Evolutionary conservation across 805 yeast species (phyloP), one percentile per base, ranked within the genome.

Genomic region (Lachancea dasiensis): DNA sequence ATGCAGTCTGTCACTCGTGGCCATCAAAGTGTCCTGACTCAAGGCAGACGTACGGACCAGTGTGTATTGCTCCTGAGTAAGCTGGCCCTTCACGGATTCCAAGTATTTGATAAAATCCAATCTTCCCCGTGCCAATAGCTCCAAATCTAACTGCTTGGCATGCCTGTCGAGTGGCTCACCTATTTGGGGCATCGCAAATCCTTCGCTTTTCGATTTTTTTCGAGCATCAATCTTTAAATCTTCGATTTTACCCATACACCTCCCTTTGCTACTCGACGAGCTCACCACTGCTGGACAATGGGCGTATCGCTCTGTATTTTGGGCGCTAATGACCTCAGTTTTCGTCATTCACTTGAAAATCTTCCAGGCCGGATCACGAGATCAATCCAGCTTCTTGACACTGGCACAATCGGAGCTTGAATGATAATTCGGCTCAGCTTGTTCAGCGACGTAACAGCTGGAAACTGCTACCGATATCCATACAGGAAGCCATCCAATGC

Each of bases 401-500:
- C 15, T 19, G 8, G 31, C 24, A 27, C 18, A 13, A 8, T 8
- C 11, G 11, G 31, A 9, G n/a, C 9, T 15, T 6, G 31, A 5
- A 4, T 28, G 6, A 6, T 28, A 13, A 14, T 3, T 10, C 6
- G 22, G 10, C 11, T 4, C 3, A 7, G 9, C 5, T 5, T 13
- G 14, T 24, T 9, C 24, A 19, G 25, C 14, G 23, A 14, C 13
- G 13, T 34, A 34, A 5, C 34, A 28, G 20, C 42, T 35, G 14
- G 68, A 61, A n/a, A 54, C 32, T 1, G 60, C 57, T 9, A 63
- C 49, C 11, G 64, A 50, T 3, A 77, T 30, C 97, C 97, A 90
- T 4, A 78, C 70, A 3, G 97, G 95, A 26, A 79, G 57, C 95
- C 95, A 87, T 0, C 86, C 84, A 28, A 80, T 63, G 27, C 77